Evolutionary conservation across 1,284 basidiomycete species (phyloP), one percentile per base, ranked within the genome.

Genomic region (Moesziomyces antarcticus): DNA sequence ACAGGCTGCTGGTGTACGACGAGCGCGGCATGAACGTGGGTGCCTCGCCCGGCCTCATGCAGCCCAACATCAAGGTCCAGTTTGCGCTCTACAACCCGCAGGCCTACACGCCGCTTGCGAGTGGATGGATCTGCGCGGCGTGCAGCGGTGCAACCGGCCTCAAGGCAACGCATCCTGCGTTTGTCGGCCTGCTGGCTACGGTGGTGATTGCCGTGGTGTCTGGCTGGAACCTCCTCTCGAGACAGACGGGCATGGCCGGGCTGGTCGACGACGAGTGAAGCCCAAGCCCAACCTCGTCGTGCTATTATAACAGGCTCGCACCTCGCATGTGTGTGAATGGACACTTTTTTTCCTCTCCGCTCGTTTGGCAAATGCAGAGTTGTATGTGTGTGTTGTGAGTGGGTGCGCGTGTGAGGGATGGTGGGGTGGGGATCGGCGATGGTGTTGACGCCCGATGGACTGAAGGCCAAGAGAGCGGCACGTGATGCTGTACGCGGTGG

Each of bases 81-180:
- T 84, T 84, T 60, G 77, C 82, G 1, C 65, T 84, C 42, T 84
- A 84, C 62, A 81, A 78, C 30, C 82, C 82, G n/a, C 63, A 80
- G 48, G 60, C 72, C 8, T 84, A 84, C 58, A 84, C 82, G 41
- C 77, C 80, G 20, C 51, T 84, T 20, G 65, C 79, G 11, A 67
- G 75, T 71, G 76, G 76, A 10, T 78, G 76, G 76, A 58, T 72
- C 50, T 78, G 76, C 46, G 70, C 69, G 2, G 70, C 73, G 18
- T 78, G 76, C 61, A 78, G 51, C 43, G 74, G 67, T 13, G 76
- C 70, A 16, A 56, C 44, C 3, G 64, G 71, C 16, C 35, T 78
- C 21, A 67, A 61, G 48, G 53, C 68, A 18, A 62, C 74, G 50
- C 65, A 71, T 24, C 76, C 76, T 2, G 67, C 64, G 3, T 56